Evolutionary conservation across 2,329 filamentous ascomycete genomes (phyloP), one percentile per base, ranked within the genome.

Genomic region (Immersiporthe knoxdaviesiana): DNA sequence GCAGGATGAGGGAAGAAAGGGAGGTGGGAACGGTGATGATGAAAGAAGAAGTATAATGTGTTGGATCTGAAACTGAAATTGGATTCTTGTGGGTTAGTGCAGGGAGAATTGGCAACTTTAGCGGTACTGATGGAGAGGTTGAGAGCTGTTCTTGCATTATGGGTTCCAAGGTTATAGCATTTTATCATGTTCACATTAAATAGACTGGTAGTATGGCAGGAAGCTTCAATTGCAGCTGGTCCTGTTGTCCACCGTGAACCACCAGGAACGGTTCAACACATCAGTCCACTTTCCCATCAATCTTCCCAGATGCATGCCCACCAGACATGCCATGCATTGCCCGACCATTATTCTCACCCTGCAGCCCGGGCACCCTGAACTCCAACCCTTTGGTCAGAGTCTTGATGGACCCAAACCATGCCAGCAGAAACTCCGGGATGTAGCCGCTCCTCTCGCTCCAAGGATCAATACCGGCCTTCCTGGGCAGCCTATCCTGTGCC

Each of bases 361-460:
- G 35, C 35, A 30, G 18, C 16, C 39, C 24, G 12, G 12, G 30
- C 41, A 44, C 52, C 5, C 16, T 68, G 24, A 71, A 70, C 32
- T 63, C 37, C 10, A 70, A 21, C 4, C 68, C 70, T 24, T 70
- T 71, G 2, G 62, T 70, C 27, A 71, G 60, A 6, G 65, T 66
- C 8, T 41, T 24, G 18, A 52, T 68, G 1, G 50, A 32, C 11
- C 69, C 63, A 21, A 66, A 66, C 32, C 27, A 60, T 8, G 66
- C 60, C 18, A 70, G 35, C 27, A 41, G 59, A 2, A 39, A 66
- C 35, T 68, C 69, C 2, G 66, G 32, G 32, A 70, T 68, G 14
- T 66, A 70, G 6, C 63, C 59, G 16, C 60, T 68, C 24, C 69
- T 61, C 63, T 68, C 69, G 8, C 68, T 39, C 66, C 69, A 70